A percentile compares a stretch with the other conserved stretches of the same genome.
phyloP scores from a whole-genome alignment of 2,329 filamentous ascomycete genomes.

The Drechmeria coniospora region DNA sequence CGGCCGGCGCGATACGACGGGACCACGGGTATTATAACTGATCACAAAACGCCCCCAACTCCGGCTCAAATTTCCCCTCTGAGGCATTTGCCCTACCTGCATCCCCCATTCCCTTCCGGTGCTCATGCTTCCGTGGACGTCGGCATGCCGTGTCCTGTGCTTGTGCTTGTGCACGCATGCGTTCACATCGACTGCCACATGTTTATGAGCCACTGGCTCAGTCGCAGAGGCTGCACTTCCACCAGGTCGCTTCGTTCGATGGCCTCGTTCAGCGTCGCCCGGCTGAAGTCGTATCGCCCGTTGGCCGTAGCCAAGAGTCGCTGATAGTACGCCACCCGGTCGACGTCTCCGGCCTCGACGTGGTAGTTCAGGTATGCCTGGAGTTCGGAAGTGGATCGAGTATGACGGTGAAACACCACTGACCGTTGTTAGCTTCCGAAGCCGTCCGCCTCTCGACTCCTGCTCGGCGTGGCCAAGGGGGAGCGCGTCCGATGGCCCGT shows the following conservation, averaged over 20 bases:
- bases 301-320: constrained; percentile 52
- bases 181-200: constrained; percentile 7
- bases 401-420: constrained; percentile 25
- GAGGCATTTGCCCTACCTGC: no score
- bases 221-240: constrained; percentile 30
- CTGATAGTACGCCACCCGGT: constrained; percentile 38
- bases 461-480: no score
- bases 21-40: neutral
- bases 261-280: constrained; percentile 42
- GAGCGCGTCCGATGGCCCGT: no score
- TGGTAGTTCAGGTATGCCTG: constrained; percentile 24
- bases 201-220: constrained; percentile 36
- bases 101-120: no score
- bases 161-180: no score
- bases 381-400: constrained; percentile 24
- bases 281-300: constrained; percentile 49
- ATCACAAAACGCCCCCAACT: constrained; percentile 1
- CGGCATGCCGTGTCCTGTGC: no score
- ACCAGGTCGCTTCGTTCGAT: constrained; percentile 21
- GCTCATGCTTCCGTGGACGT: no score
- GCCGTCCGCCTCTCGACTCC: neutral
- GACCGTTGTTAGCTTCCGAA: constrained; percentile 8
- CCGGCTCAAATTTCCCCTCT: neutral
- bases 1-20: neutral
- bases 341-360: constrained; percentile 30